Conservation (phyloP, 495 filamentous ascomycete genomes). For the Pyronema omphalodes region DNA sequence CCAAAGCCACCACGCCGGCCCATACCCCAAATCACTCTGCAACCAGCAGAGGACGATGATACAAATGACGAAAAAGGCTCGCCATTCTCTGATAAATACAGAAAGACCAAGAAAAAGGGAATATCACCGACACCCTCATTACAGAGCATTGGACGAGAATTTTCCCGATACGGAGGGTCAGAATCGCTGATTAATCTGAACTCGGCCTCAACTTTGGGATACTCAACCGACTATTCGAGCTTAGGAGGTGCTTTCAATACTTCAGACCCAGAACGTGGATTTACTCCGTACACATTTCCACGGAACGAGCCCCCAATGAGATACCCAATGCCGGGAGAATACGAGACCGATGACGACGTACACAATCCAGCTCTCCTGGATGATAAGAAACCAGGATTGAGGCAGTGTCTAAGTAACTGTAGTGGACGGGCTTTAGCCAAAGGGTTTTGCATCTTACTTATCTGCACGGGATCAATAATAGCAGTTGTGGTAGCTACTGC, state of each 20-base stretch:
- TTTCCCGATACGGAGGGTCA: background rate
- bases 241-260: background rate
- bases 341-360: constrained; percentile 60
- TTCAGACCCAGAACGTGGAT: constrained; percentile 13
- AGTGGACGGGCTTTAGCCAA: background rate
- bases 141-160: background rate
- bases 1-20: no score
- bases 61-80: no score
- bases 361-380: constrained; percentile 49
- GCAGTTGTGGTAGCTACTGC: constrained; percentile 3
- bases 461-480: background rate
- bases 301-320: constrained; percentile 5
- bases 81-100: no score
- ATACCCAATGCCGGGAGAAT: constrained; percentile 27
- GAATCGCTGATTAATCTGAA: background rate
- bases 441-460: background rate
- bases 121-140: background rate
- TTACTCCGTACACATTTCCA: constrained; percentile 8
- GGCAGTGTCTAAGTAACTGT: constrained; percentile 27
- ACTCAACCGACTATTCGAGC: background rate
- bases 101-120: background rate
- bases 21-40: no score
- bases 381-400: constrained; percentile 40
- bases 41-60: no score
- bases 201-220: background rate